phyloP scores from a whole-genome alignment of 2,329 filamentous ascomycete species.

The Colletotrichum graminicola region DNA sequence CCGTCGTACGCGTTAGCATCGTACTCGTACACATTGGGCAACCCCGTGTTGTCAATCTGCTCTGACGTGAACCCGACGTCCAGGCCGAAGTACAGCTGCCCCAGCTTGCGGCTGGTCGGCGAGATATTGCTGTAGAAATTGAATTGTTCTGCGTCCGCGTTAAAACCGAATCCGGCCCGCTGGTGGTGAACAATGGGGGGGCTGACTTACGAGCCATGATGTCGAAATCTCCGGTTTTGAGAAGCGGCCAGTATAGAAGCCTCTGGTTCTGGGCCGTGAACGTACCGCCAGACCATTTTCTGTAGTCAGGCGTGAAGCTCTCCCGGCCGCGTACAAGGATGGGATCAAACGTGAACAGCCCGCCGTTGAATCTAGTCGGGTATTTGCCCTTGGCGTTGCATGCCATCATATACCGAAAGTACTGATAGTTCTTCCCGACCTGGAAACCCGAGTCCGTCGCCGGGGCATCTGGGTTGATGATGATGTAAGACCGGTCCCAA shows the following conservation, averaged over 20 bases:
- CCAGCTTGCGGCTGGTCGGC: neutral
- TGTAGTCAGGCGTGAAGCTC: neutral
- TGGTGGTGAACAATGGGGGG: neutral
- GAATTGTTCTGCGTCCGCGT: neutral
- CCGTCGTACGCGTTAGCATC: neutral
- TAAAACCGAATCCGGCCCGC: rapidly evolving
- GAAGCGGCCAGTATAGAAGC: neutral
- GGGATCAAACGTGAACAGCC: neutral
- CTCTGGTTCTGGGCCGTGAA: conserved; percentile 1
- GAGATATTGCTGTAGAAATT: neutral
- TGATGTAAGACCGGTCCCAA: neutral
- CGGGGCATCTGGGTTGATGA: neutral
- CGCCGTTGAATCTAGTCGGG: neutral
- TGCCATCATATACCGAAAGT: neutral
- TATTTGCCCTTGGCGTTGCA: neutral
- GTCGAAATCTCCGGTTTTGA: neutral
- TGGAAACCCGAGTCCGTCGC: neutral
- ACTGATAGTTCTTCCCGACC: neutral
- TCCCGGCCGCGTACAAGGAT: neutral
- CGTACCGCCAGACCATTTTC: neutral
- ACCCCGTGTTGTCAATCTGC: neutral
- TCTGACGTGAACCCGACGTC: neutral
- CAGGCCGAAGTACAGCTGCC: neutral
- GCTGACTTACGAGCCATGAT: neutral
- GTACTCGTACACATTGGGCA: neutral